phyloP scores from a whole-genome alignment of 768 basidiomycete genomes.

The Agaricus blazei region DNA sequence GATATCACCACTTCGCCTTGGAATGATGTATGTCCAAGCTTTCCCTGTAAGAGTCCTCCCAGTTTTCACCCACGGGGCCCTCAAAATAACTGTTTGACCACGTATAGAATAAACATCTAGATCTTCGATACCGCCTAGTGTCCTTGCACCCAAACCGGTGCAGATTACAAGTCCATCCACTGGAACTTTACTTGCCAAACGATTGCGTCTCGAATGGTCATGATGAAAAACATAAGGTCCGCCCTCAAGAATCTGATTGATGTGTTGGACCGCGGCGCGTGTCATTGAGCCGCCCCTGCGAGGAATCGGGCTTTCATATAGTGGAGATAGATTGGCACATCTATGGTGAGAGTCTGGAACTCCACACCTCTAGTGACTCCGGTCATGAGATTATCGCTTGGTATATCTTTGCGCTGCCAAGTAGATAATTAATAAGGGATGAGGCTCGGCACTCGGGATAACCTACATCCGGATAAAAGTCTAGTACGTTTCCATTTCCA shows the following conservation, averaged over 20 bases:
- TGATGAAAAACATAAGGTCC: constrained; percentile 23
- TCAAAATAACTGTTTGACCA: constrained; percentile 77
- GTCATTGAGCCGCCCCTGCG: constrained; percentile 46
- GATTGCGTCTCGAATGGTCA: neutral
- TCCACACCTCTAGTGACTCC: constrained; percentile 39
- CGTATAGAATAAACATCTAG: constrained; percentile 66
- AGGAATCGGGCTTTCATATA: constrained; percentile 61
- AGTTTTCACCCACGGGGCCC: constrained; percentile 61
- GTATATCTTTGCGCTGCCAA: constrained; percentile 25
- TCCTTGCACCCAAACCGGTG: constrained; percentile 67
- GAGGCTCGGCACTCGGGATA: neutral
- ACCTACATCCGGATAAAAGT: constrained; percentile 49
- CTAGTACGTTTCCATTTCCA: constrained; percentile 32
- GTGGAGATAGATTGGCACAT: constrained; percentile 55
- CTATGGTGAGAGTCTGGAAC: constrained; percentile 61
- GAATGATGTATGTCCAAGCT: constrained; percentile 57
- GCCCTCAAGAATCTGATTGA: constrained; percentile 49
- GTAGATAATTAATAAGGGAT: neutral
- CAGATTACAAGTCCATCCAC: constrained; percentile 33
- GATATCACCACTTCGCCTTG: constrained; percentile 53
- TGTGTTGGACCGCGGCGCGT: constrained; percentile 50
- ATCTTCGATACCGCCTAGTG: constrained; percentile 81
- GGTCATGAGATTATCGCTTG: constrained; percentile 31
- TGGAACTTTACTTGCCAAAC: neutral
- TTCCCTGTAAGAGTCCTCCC: constrained; percentile 44